Percentiles rank a stretch among this genome's conserved stretches.
Conservation (phyloP, 1,139 yeast genomes). For the Martiniozyma asiatica region DNA sequence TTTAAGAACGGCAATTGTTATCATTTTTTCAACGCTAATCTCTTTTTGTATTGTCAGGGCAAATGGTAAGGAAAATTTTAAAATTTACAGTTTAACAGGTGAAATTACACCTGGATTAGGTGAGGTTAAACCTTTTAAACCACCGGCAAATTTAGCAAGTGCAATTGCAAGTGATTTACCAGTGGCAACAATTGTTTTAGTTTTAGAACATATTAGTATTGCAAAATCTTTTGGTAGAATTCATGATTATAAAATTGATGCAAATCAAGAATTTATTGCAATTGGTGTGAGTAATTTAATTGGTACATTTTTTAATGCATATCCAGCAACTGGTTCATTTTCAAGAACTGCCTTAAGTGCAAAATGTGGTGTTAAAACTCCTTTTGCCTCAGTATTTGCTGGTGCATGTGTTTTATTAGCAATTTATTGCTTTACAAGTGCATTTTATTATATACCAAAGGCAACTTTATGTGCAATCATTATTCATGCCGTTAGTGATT, state of each 20-base stretch:
- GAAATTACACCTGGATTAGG: slow-evolving; percentile 72
- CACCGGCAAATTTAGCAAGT: slow-evolving; percentile 50
- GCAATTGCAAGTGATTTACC: slow-evolving; percentile 72
- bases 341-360: slow-evolving; percentile 90
- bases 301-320: slow-evolving; percentile 87
- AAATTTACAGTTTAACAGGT: slow-evolving; percentile 47
- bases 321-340: slow-evolving; percentile 94
- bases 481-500: slow-evolving; percentile 90
- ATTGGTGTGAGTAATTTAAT: slow-evolving; percentile 85
- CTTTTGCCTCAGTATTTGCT: slow-evolving; percentile 83
- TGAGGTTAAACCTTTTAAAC: slow-evolving; percentile 60
- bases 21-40: slow-evolving; percentile 65
- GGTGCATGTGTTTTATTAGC: slow-evolving; percentile 85
- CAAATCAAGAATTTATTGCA: slow-evolving; percentile 90
- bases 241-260: slow-evolving; percentile 80
- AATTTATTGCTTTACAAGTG: slow-evolving; percentile 66
- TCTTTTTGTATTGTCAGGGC: slow-evolving; percentile 33
- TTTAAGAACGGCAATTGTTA: slow-evolving; percentile 69
- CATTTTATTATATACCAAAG: slow-evolving; percentile 83
- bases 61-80: slow-evolving; percentile 7
- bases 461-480: slow-evolving; percentile 80
- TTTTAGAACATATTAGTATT: slow-evolving; percentile 88
- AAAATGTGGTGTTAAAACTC: slow-evolving; percentile 92
- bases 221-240: slow-evolving; percentile 88
- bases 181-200: slow-evolving; percentile 67